phyloP scores from a whole-genome alignment of 208 protist genomes.

The Leishmania aethiopica region DNA sequence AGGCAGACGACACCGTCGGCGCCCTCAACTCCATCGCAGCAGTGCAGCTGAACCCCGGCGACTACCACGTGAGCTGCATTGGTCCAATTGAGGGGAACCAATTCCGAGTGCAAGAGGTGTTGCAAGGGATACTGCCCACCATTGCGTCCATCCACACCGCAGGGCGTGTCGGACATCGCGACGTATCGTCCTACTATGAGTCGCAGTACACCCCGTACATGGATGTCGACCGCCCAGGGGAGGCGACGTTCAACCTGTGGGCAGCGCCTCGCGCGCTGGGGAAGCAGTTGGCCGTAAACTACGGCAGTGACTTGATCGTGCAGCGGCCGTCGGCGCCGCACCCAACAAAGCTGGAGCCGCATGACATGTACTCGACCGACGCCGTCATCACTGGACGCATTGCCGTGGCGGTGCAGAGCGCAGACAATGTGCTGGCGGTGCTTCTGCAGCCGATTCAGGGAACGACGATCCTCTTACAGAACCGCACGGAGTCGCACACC shows the following conservation, averaged over 20 bases:
- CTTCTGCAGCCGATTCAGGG: constrained; percentile 53
- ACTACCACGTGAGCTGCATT: constrained; percentile 82
- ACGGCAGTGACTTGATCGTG: constrained; percentile 40
- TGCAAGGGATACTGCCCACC: constrained; percentile 62
- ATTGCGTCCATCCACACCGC: constrained; percentile 37
- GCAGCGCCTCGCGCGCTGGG: constrained; percentile 43
- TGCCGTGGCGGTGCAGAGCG: constrained; percentile 58
- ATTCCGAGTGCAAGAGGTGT: constrained; percentile 58
- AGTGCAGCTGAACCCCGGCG: constrained; percentile 64
- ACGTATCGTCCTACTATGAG: constrained; percentile 63
- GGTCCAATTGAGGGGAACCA: constrained; percentile 63
- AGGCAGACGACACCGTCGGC: constrained; percentile 32
- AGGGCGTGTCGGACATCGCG: constrained; percentile 34
- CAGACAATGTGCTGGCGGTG: constrained; percentile 64
- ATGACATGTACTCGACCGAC: constrained; percentile 32
- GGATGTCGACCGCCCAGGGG: constrained; percentile 60
- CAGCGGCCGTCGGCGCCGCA: constrained; percentile 34
- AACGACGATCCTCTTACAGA: constrained; percentile 78
- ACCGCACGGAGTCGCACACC: constrained; percentile 44
- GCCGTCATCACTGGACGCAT: constrained; percentile 78
- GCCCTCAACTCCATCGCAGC: constrained; percentile 40
- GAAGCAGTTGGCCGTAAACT: constrained; percentile 39
- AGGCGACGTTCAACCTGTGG: constrained; percentile 81
- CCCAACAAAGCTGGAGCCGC: constrained; percentile 25
- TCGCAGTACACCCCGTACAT: constrained; percentile 60